Evolutionary conservation across 2,329 filamentous ascomycete genomes (phyloP), one percentile per base, ranked within the genome.

Genomic region (Myriosclerotinia scirpicola): DNA sequence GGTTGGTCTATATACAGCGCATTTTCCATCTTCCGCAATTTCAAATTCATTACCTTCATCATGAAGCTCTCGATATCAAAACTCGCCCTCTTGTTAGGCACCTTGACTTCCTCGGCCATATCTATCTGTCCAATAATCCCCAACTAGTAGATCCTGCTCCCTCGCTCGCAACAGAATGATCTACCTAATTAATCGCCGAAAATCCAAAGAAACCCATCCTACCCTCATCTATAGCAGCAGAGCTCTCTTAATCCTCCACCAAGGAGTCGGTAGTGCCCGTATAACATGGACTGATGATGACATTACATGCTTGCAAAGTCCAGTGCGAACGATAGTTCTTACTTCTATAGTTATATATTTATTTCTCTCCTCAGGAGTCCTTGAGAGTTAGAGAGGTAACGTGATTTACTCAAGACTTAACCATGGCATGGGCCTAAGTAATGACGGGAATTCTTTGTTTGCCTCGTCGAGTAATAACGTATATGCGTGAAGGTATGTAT

Each of bases 401-500:
- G 15, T 67, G 63, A 71, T 48, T 1, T 44, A 22, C 20, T n/a
- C 8, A 5, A 64, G 85, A 81, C 77, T 87, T 22, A 86, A 84
- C 71, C 85, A 87, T 70, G 83, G 83, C 50, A 78, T 87, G 61
- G 81, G 84, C 38, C 73, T 87, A 26, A 84, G 83, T 0, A 73
- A 76, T 4, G 82, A 87, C 74, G 82, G 83, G 64, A 80, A 77
- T 52, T 85, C 81, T 2, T 74, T 87, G 64, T 87, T 84, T 71
- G 83, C 83, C 20, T 91, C 89, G 0, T 84, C 82, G 2, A 74
- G 81, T 7, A 80, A 84, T 58, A 79, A 81, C n/a, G 87, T 90
- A 44, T 88, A 82, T 73, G 79, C 84, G 2, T 92, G 88, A 86
- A 75, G 80, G 38, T 93, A 93, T 75, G 82, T 90, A 74, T 77